Conservation (phyloP, 495 filamentous ascomycete genomes). For the Tuber borchii region DNA sequence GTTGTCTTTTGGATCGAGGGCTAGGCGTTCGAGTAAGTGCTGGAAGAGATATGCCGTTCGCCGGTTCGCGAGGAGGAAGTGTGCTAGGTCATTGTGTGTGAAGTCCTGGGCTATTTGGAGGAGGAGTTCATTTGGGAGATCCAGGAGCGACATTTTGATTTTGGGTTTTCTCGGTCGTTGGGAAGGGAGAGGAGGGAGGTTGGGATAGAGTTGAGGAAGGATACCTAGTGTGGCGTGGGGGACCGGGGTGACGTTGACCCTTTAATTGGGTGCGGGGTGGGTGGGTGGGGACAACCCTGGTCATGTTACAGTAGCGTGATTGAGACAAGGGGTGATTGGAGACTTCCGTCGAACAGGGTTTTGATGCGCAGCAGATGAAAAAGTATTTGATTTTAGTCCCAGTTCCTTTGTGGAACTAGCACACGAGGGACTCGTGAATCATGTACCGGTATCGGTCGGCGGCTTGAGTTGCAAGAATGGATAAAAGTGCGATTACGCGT, state of each 20-base stretch:
- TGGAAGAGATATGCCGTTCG: conserved; percentile 8
- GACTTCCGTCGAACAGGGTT: not conserved
- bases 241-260: not conserved
- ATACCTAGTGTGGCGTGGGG: not conserved
- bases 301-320: not conserved
- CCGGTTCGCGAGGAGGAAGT: conserved; percentile 9
- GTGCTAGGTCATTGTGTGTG: not conserved
- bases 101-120: not conserved
- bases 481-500: not conserved
- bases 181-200: not conserved
- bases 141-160: conserved; percentile 11
- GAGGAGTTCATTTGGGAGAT: conserved; percentile 12
- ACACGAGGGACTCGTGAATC: not conserved
- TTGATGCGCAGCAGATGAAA: not conserved
- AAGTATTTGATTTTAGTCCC: not conserved
- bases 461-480: not conserved
- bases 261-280: not conserved
- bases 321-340: not conserved
- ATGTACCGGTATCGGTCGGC: too few relatives aligned
- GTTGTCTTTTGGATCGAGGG: not conserved
- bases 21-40: conserved; percentile 1
- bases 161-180: not conserved
- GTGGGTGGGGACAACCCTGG: not conserved
- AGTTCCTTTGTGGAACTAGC: not conserved
- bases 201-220: not conserved